A percentile compares a stretch with the other conserved stretches of the same genome.
These are phyloP conservation scores for Blepharisma stoltei DNA, from an alignment of 73 alveolate species.

Conservation along the genomic window DNA sequence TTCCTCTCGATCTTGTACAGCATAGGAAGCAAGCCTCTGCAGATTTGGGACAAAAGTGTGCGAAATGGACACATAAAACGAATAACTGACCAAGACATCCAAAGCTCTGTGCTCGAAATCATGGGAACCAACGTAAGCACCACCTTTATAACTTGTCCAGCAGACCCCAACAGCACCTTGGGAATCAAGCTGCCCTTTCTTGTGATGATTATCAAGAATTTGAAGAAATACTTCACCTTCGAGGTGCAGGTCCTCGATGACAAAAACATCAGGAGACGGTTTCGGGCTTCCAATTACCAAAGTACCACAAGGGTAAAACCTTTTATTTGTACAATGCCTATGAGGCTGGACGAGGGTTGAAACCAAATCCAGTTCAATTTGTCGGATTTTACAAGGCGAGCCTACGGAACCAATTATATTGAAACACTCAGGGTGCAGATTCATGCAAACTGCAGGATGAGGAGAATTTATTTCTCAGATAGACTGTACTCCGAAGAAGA, in stretches of 20 bases:
- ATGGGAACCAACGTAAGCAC: slow-evolving; percentile 92
- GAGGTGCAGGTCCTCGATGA: slow-evolving; percentile 90
- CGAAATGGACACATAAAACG: slow-evolving; percentile 87
- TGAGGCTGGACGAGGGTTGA: slow-evolving; percentile 94
- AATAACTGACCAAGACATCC: slow-evolving; percentile 86
- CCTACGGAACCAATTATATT: slow-evolving; percentile 88
- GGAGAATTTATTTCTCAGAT: slow-evolving; percentile 91
- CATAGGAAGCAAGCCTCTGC: slow-evolving; percentile 79
- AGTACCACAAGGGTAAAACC: slow-evolving; percentile 86
- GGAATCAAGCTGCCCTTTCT: slow-evolving; percentile 89
- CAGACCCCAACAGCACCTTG: slow-evolving; percentile 76
- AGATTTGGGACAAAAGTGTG: slow-evolving; percentile 80
- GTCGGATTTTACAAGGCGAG: slow-evolving; percentile 92
- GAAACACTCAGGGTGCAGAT: slow-evolving; percentile 87
- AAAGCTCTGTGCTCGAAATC: slow-evolving; percentile 79
- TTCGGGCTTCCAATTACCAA: slow-evolving; percentile 90
- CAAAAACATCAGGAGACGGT: slow-evolving; percentile 83
- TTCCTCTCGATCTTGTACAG: slow-evolving; percentile 78
- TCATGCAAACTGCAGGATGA: slow-evolving; percentile 89
- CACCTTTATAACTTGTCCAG: slow-evolving; percentile 76
- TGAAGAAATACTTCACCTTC: slow-evolving; percentile 86
- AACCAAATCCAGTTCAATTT: slow-evolving; percentile 87
- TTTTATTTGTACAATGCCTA: slow-evolving; percentile 89
- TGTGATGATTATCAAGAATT: slow-evolving; percentile 80
- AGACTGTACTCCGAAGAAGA: slow-evolving; percentile 71